These are phyloP conservation scores for Stachybotrys chartarum DNA, from an alignment of 2,329 filamentous ascomycete species.

Conservation along the genomic window DNA sequence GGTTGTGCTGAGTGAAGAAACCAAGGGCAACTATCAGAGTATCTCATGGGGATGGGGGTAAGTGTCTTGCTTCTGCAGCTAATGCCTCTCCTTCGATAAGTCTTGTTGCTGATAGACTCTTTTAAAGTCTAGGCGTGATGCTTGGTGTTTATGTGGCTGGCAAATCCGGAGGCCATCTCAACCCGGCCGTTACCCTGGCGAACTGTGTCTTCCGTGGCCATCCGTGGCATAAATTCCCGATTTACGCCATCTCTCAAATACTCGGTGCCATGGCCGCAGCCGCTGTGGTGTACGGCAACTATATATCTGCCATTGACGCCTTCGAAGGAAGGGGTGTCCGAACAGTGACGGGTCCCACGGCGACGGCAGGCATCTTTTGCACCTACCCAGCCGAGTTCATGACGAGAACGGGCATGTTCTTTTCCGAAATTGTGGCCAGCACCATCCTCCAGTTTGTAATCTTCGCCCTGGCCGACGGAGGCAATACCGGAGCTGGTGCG, in stretches of 20 bases:
- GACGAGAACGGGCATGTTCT: slow-evolving; percentile 60
- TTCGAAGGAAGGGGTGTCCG: slow-evolving; percentile 56
- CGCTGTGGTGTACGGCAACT: slow-evolving; percentile 55
- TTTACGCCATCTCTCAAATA: slow-evolving; percentile 60
- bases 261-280: slow-evolving; percentile 60
- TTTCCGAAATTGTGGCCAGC: slow-evolving; percentile 64
- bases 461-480: slow-evolving; percentile 57
- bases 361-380: slow-evolving; percentile 65
- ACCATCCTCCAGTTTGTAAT: slow-evolving; percentile 65
- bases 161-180: slow-evolving; percentile 61
- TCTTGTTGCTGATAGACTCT: slow-evolving; percentile 3
- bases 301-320: slow-evolving; percentile 55
- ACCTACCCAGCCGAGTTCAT: slow-evolving; percentile 64
- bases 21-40: slow-evolving; percentile 41
- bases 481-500: slow-evolving; percentile 49
- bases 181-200: slow-evolving; percentile 63
- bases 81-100: not conserved
- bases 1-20: slow-evolving; percentile 47
- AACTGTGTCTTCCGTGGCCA: slow-evolving; percentile 63
- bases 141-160: slow-evolving; percentile 59
- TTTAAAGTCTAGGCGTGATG: slow-evolving; percentile 56
- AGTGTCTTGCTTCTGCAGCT: slow-evolving; percentile 11
- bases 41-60: slow-evolving; percentile 45
- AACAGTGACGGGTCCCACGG: slow-evolving; percentile 51
- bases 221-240: slow-evolving; percentile 61